Conservation (phyloP, 345 rosid species). For the Cardamine resedifolia region DNA sequence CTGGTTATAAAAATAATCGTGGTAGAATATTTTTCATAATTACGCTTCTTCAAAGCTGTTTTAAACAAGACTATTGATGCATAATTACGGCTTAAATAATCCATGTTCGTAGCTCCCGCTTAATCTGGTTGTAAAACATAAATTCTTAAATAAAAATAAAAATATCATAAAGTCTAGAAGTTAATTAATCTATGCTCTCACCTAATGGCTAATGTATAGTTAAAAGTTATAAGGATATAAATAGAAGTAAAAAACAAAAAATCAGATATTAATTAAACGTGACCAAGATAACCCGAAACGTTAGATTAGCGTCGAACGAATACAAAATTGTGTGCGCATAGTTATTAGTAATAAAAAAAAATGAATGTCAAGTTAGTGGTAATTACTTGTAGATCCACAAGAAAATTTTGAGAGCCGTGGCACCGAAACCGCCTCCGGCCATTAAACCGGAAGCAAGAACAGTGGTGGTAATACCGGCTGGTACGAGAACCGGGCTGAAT, state of each 20-base stretch:
- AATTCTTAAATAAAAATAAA: neutral
- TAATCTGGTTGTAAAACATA: neutral
- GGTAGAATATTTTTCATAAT: neutral
- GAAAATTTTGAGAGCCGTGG: conserved; percentile 52
- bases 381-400: conserved; percentile 61
- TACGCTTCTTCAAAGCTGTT: conserved; percentile 5
- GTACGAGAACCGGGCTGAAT: conserved; percentile 80
- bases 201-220: neutral
- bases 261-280: neutral
- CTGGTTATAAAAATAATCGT: neutral
- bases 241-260: neutral
- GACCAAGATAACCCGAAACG: neutral
- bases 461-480: conserved; percentile 51
- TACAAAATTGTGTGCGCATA: neutral
- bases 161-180: neutral
- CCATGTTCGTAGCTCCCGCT: neutral
- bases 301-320: neutral
- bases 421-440: conserved; percentile 61
- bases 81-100: neutral
- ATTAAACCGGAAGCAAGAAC: conserved; percentile 55
- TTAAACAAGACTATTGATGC: neutral
- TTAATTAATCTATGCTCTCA: neutral
- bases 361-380: neutral
- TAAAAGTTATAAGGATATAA: neutral
- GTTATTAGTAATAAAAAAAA: neutral